Percentiles rank a stretch among this genome's conserved stretches.
phyloP scores from a whole-genome alignment of 1,284 basidiomycete species.

The Veloboletus limbatus region DNA sequence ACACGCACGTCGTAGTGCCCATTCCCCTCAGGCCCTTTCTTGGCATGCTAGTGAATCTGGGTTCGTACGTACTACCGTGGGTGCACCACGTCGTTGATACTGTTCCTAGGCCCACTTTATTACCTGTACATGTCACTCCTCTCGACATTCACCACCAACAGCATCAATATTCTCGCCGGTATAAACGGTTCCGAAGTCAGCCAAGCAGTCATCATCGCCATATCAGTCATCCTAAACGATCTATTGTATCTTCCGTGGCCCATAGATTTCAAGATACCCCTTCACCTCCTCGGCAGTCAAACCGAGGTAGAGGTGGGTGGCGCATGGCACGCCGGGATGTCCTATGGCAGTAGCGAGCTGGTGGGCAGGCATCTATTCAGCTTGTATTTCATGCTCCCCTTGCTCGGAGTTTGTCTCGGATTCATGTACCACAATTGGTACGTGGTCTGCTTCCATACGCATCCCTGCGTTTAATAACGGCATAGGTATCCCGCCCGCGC shows the following conservation, averaged over 20 bases:
- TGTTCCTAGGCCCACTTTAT: slow-evolving; percentile 77
- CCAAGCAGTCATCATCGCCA: slow-evolving; percentile 90
- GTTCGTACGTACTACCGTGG: slow-evolving; percentile 41
- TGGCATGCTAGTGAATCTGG: slow-evolving; percentile 83
- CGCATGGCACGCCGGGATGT: slow-evolving; percentile 78
- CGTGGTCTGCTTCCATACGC: slow-evolving; percentile 26
- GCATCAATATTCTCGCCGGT: slow-evolving; percentile 98
- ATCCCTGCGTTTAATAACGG: not conserved
- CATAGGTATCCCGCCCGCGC: slow-evolving; percentile 90
- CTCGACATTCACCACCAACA: slow-evolving; percentile 96
- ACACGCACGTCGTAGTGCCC: slow-evolving; percentile 94
- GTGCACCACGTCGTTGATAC: slow-evolving; percentile 7
- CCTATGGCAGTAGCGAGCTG: slow-evolving; percentile 82
- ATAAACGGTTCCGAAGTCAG: slow-evolving; percentile 96
- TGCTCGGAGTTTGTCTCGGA: slow-evolving; percentile 86
- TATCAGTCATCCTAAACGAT: slow-evolving; percentile 91
- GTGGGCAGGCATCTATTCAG: slow-evolving; percentile 93
- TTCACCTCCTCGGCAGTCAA: slow-evolving; percentile 65
- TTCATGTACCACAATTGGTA: slow-evolving; percentile 95
- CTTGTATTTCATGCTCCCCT: slow-evolving; percentile 93
- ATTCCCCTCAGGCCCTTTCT: slow-evolving; percentile 71
- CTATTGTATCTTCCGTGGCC: slow-evolving; percentile 88
- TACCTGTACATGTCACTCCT: slow-evolving; percentile 96
- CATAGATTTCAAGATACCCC: slow-evolving; percentile 63
- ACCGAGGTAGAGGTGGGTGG: slow-evolving; percentile 71